Evolutionary conservation across 2,329 filamentous ascomycete genomes (phyloP), one percentile per base, ranked within the genome.

Genomic region (Paecilomyces fulvus): DNA sequence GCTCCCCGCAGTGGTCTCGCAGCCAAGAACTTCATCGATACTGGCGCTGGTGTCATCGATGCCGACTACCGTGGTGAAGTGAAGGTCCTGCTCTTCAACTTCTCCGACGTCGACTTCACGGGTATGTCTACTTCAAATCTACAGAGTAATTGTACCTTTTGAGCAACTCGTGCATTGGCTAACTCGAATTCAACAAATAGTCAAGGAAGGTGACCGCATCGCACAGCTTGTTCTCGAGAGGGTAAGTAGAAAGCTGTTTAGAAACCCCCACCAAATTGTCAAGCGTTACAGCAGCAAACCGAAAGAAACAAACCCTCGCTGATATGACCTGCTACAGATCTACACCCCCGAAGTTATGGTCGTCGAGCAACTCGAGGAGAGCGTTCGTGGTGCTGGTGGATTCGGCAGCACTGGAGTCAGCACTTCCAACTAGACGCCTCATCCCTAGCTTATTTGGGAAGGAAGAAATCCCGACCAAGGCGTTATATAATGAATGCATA

Each of bases 1-100:
- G 92, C 92, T 2, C 92, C 92, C 9, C 88, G 92, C 62, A 94
- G 89, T n/a, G 91, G 91, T 51, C 86, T 96, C 33, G 92, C 92
- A 2, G 81, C 86, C 59, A 99, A 99, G 79, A 85, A 97, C 77
- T 94, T 92, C 76, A 97, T 99, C 71, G 91, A 96, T 73, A 94
- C 89, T 0, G 91, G 95, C 60, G 94, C 94, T 0, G 94, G 94
- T 55, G 94, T 99, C 61, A 97, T 99, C 66, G 94, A 99, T 73
- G 92, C 92, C 31, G 94, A 99, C 75, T 99, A 99, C 79, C 84
- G 94, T 33, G 94, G 94, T 20, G 89, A 89, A 64, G 87, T 99
- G 67, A 96, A 95, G 79, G 88, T 99, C 25, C 81, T 99, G 63
- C 83, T 99, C 54, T 97, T 97, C 75, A 99, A 99, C 77, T 87